Conservation (phyloP, 495 filamentous ascomycete genomes). For the Neurospora sp. region DNA sequence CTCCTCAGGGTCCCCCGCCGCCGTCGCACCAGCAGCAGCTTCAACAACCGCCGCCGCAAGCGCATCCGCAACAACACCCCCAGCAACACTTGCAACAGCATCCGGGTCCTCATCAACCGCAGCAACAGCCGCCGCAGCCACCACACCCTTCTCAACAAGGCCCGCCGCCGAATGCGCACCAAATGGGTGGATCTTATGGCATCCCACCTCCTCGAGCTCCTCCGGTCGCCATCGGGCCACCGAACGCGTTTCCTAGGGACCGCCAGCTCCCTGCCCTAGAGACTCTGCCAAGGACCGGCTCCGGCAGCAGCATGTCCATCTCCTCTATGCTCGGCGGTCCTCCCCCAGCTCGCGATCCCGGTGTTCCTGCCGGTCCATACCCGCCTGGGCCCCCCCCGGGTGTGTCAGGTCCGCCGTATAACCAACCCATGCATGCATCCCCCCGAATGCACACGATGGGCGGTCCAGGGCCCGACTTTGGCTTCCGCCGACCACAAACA, state of each 20-base stretch:
- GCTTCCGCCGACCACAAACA: constrained; percentile 61
- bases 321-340: constrained; percentile 81
- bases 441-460: constrained; percentile 34
- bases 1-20: not conserved
- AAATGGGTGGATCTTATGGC: constrained; percentile 33
- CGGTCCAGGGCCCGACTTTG: constrained; percentile 39
- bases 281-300: constrained; percentile 33
- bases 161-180: constrained; percentile 22
- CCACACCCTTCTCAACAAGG: constrained; percentile 2
- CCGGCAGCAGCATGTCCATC: constrained; percentile 86
- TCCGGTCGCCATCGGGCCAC: constrained; percentile 41
- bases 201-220: constrained; percentile 39
- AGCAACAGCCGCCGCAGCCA: constrained; percentile 15
- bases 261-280: constrained; percentile 46
- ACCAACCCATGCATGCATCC: constrained; percentile 39
- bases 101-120: constrained; percentile 18
- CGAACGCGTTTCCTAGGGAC: constrained; percentile 36
- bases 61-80: constrained; percentile 19
- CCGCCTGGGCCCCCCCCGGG: constrained; percentile 42
- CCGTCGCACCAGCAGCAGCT: constrained; percentile 15
- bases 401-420: constrained; percentile 35
- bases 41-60: constrained; percentile 22
- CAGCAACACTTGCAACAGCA: constrained; percentile 9
- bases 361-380: constrained; percentile 39
- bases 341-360: constrained; percentile 40